Evolutionary conservation across 805 yeast genomes (phyloP), one percentile per base, ranked within the genome.

Genomic region (Saturnispora bothae): DNA sequence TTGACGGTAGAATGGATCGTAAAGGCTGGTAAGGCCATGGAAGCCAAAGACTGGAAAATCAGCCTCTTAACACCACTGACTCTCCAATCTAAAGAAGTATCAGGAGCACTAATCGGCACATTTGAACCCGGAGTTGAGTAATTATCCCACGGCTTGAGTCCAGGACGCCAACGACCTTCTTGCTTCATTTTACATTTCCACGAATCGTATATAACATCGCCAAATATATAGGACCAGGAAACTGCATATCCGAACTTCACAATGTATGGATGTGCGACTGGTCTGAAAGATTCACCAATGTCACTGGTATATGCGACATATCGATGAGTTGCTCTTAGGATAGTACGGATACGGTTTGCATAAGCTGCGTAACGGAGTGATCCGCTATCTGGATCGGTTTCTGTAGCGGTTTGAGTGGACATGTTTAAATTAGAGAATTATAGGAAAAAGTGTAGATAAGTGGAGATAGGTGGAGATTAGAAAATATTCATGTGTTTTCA

Each of bases 261-360:
- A n/a, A 78, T 41, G 25, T 48, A 46, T 1, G 88, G 86, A 49
- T 76, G 78, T 4, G 83, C 88, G 9, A 83, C 78, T 1, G 92
- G 92, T 38, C 94, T 67, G 60, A 83, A 83, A 9, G 88, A 78
- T 53, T 83, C 94, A 23, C 94, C 94, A 48, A 83, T 75, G 54
- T 83, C 94, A 0, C 88, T 79, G 2, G 94, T 82, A 58, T 83
- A 83, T 1, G 94, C 94, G 19, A 83, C 83, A 51, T 83, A 83
- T 49, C 94, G 62, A 53, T 80, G 89, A 13, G 88, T 72, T 5
- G 92, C 84, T 36, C 67, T 48, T 34, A 81, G 63, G 42, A 83
- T 76, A 7, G 86, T 80, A 54, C 86, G 64, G 33, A 80, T 52
- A 50, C 94, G 61, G 54, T 77, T 77, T 43, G 88, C 86, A 56